Base-by-base conservation (phyloP, 2,329 filamentous ascomycete genomes). In the Drechslerella coelobrocha region DNA sequence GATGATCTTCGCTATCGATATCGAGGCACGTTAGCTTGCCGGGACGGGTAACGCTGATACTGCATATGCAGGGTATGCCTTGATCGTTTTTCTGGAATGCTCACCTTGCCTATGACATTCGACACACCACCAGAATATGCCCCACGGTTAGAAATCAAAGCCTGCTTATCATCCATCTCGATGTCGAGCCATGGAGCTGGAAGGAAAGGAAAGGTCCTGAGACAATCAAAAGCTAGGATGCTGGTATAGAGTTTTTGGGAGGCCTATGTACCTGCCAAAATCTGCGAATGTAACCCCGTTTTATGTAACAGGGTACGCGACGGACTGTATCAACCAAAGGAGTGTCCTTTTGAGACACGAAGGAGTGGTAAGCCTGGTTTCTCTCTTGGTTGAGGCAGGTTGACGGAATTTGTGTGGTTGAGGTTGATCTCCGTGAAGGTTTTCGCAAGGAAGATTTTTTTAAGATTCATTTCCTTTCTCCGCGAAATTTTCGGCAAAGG, bases 261-360 rank as follows among this genome's bases (percentile, higher is more conserved):
- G 72, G 61, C 52, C 45, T 21, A 79, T 89, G 76, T 83, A 95
- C 93, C 87, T 99, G 94, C 94, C 94, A 99, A 80, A 99, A 97
- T 37, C 94, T 86, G 65, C 94, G 88, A 41, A 99, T 92, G 78
- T 97, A 99, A 75, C 92, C 92, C 61, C 59, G 66, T 63, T 63
- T 62, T 60, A 71, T 63, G 54, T 71, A 71, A 60, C 66, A 71
- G 23, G 66, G 66, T 63, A 71, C 66, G 66, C 66, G 66, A 63
- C 66, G 66, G 66, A 26, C 66, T 71, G 66, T 75, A 88, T 89
- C 21, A 97, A 92, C 82, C 91, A 97, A 51, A 93, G 94, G 1
- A 92, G 90, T 26, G 97, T 82, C 63, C 92, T 85, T 75, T 41
- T 86, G 59, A 62, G 57, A 63, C 66, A 71, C 48, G 60, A 29